Percentiles rank a stretch among this genome's conserved stretches.
Evolutionary conservation across 352 stramenopile species (phyloP).

Genomic region (Phytophthora colocasiae): DNA sequence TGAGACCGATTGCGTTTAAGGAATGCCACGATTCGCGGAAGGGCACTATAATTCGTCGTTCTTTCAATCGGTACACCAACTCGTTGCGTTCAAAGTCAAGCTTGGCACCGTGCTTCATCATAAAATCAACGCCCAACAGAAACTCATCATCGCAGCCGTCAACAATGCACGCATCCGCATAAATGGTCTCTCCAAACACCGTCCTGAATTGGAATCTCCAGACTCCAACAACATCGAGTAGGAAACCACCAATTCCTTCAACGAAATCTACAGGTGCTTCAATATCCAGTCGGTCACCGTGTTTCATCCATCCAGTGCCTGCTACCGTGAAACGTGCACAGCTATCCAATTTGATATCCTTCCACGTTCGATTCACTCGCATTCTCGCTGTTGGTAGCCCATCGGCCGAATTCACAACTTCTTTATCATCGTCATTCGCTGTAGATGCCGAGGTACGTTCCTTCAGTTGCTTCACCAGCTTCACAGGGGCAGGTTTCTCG

Average conservation of each 20-base stretch:
- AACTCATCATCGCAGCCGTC: not conserved
- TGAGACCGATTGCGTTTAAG: too few species aligned
- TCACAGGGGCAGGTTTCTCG: too few species aligned
- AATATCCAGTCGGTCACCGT: not conserved
- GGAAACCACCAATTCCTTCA: not conserved
- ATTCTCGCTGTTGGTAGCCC: too few species aligned
- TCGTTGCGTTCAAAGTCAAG: slow-evolving; percentile 1
- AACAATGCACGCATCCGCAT: not conserved
- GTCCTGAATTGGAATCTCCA: not conserved
- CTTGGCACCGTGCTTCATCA: not conserved
- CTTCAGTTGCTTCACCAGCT: too few species aligned
- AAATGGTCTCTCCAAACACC: not conserved
- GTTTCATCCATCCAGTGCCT: slow-evolving; percentile 8
- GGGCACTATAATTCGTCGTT: not conserved
- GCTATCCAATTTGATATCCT: too few species aligned
- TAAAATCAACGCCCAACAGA: slow-evolving; percentile 1
- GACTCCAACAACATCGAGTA: not conserved
- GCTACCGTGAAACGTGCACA: not conserved
- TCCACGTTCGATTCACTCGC: too few species aligned
- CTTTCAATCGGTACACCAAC: not conserved
- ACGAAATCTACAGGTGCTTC: slow-evolving; percentile 2
- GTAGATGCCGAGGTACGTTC: too few species aligned
- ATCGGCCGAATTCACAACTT: too few species aligned
- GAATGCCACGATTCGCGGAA: not conserved
- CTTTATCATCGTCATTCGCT: too few species aligned